Conservation (phyloP, 495 filamentous ascomycete species). For the Aspergillus bridgeri region DNA sequence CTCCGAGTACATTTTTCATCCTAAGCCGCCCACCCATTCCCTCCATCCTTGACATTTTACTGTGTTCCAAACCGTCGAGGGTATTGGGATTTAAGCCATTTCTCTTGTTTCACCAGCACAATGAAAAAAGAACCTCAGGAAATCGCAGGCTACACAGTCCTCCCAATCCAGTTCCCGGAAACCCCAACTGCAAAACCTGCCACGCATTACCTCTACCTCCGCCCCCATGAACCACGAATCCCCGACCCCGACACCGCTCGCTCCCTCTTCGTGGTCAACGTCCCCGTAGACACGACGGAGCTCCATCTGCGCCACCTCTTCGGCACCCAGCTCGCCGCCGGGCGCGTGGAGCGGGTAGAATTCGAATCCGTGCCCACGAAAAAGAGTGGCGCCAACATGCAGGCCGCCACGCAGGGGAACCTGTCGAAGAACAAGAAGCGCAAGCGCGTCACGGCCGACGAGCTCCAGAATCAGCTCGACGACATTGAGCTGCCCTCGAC, state of each 20-base stretch:
- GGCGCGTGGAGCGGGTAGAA: slow-evolving; percentile 68
- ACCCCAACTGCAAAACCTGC: slow-evolving; percentile 55
- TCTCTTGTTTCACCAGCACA: slow-evolving; percentile 17
- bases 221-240: slow-evolving; percentile 72
- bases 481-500: slow-evolving; percentile 56
- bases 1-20: not conserved
- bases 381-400: slow-evolving; percentile 22
- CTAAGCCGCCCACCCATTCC: not conserved
- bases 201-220: slow-evolving; percentile 84
- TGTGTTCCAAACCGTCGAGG: not conserved
- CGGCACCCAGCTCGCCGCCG: slow-evolving; percentile 62
- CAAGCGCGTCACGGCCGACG: slow-evolving; percentile 55
- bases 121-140: slow-evolving; percentile 41
- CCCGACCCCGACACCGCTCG: slow-evolving; percentile 67
- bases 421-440: slow-evolving; percentile 55
- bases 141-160: slow-evolving; percentile 46
- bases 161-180: slow-evolving; percentile 57
- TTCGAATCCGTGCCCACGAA: slow-evolving; percentile 60
- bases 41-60: not conserved
- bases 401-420: slow-evolving; percentile 22
- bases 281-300: slow-evolving; percentile 81
- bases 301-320: slow-evolving; percentile 73
- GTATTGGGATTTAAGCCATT: slow-evolving; percentile 13
- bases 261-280: slow-evolving; percentile 81
- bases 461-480: slow-evolving; percentile 51